These are phyloP conservation scores for Fusarium guadeloupense DNA, from an alignment of 2,329 filamentous ascomycete genomes.

Conservation along the genomic window DNA sequence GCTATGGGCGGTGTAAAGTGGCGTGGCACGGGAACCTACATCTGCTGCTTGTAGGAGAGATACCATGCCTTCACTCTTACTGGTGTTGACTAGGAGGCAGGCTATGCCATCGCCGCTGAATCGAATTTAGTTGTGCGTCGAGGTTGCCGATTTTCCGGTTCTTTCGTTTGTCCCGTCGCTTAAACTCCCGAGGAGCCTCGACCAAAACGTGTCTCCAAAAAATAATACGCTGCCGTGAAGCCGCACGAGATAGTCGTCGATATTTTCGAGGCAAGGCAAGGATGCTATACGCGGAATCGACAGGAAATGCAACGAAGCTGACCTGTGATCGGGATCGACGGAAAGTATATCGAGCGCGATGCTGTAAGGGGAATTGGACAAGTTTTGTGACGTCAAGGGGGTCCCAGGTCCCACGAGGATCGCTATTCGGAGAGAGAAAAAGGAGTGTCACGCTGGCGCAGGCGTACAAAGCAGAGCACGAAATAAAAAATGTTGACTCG, in stretches of 20 bases:
- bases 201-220: neutral
- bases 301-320: constrained; percentile 23
- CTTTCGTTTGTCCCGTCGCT: constrained; percentile 16
- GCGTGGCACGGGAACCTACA: constrained; percentile 39
- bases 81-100: constrained; percentile 31
- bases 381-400: constrained; percentile 43
- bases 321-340: constrained; percentile 34
- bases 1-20: constrained; percentile 38
- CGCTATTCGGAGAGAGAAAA: constrained; percentile 9
- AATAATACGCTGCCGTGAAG: neutral
- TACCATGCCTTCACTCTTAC: constrained; percentile 42
- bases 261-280: constrained; percentile 1
- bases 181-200: constrained; percentile 15
- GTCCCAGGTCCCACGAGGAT: constrained; percentile 25
- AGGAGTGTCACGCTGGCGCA: constrained; percentile 23
- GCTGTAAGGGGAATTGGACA: constrained; percentile 28
- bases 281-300: constrained; percentile 15
- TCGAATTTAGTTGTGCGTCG: constrained; percentile 17
- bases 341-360: constrained; percentile 35
- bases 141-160: constrained; percentile 36
- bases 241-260: constrained; percentile 1
- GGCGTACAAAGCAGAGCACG: constrained; percentile 15
- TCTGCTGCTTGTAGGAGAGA: constrained; percentile 37
- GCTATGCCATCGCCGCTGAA: constrained; percentile 42
- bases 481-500: constrained; percentile 10